Evolutionary conservation across 1,139 yeast species (phyloP).

Genomic region (Magnusiomyces sp.): DNA sequence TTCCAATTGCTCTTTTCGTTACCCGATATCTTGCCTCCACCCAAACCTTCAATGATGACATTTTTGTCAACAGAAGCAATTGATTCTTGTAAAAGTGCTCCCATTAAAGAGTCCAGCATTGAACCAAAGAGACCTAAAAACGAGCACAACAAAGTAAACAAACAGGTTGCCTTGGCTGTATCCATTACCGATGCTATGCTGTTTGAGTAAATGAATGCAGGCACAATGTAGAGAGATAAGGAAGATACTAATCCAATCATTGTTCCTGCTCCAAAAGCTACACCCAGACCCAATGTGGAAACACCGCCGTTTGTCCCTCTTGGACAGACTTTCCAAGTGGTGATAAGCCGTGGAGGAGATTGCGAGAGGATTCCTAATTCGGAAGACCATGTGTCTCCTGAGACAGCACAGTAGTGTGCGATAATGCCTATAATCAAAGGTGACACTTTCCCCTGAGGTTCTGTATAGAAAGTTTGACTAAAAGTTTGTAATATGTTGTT

Average conservation of each 20-base stretch:
- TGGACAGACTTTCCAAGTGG: slow-evolving; percentile 38
- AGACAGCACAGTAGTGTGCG: slow-evolving; percentile 41
- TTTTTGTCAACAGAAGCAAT: slow-evolving; percentile 32
- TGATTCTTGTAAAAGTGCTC: slow-evolving; percentile 37
- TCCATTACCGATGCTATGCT: neutral
- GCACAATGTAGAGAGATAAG: slow-evolving; percentile 18
- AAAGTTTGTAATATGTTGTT: no score
- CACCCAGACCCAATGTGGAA: slow-evolving; percentile 34
- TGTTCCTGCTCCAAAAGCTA: slow-evolving; percentile 36
- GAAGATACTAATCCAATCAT: slow-evolving; percentile 31
- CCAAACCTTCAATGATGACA: slow-evolving; percentile 36
- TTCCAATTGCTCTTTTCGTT: slow-evolving; percentile 9
- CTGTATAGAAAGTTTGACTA: no score
- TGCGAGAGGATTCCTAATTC: slow-evolving; percentile 41
- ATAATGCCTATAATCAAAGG: slow-evolving; percentile 26
- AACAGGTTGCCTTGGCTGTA: no score
- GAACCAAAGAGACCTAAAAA: slow-evolving; percentile 37
- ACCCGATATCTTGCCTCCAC: slow-evolving; percentile 29
- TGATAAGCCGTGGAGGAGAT: slow-evolving; percentile 35
- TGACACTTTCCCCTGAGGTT: no score
- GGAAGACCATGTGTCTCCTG: slow-evolving; percentile 44
- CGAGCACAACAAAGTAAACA: no score
- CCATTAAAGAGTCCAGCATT: slow-evolving; percentile 38
- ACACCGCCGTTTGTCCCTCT: slow-evolving; percentile 46
- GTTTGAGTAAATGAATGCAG: neutral